Conservation (phyloP, 805 yeast genomes). For the Candida coquimbonensis region DNA sequence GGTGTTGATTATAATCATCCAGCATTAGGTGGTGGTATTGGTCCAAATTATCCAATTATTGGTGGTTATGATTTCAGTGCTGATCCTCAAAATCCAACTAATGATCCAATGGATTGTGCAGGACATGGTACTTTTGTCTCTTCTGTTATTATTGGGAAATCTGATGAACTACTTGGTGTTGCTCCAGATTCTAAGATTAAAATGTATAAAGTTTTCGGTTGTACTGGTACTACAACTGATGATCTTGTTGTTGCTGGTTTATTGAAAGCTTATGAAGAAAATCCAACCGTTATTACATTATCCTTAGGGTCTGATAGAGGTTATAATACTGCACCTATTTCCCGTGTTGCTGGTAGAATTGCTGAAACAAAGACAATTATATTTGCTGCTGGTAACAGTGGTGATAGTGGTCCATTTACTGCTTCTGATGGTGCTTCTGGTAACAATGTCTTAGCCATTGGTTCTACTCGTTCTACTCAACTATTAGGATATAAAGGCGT, state of each 20-base stretch:
- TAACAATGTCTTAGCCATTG: constrained; percentile 10
- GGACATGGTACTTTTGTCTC: constrained; percentile 17
- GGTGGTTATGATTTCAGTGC: constrained; percentile 12
- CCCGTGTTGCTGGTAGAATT: constrained; percentile 7
- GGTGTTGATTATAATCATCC: constrained; percentile 7
- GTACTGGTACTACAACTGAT: constrained; percentile 6
- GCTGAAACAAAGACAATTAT: constrained; percentile 8
- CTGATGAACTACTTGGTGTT: constrained; percentile 7
- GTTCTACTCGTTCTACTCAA: constrained; percentile 10
- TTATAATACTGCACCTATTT: constrained; percentile 9
- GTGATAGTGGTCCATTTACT: constrained; percentile 7
- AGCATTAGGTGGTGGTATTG: constrained; percentile 9
- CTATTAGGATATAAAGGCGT: constrained; percentile 3
- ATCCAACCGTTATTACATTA: constrained; percentile 9
- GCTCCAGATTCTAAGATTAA: constrained; percentile 13
- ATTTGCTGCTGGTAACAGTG: constrained; percentile 15
- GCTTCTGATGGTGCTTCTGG: constrained; percentile 13
- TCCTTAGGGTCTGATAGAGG: constrained; percentile 12
- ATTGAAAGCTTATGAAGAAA: constrained; percentile 11
- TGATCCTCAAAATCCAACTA: constrained; percentile 6
- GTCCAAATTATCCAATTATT: constrained; percentile 6
- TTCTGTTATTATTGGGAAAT: constrained; percentile 10
- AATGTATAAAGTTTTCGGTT: constrained; percentile 13
- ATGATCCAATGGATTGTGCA: constrained; percentile 12
- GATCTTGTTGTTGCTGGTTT: constrained; percentile 13